Percentiles rank a stretch among this genome's conserved stretches.
These are phyloP conservation scores for Globisporangium mamillatum DNA, from an alignment of 352 stramenopile genomes.

Conservation along the genomic window DNA sequence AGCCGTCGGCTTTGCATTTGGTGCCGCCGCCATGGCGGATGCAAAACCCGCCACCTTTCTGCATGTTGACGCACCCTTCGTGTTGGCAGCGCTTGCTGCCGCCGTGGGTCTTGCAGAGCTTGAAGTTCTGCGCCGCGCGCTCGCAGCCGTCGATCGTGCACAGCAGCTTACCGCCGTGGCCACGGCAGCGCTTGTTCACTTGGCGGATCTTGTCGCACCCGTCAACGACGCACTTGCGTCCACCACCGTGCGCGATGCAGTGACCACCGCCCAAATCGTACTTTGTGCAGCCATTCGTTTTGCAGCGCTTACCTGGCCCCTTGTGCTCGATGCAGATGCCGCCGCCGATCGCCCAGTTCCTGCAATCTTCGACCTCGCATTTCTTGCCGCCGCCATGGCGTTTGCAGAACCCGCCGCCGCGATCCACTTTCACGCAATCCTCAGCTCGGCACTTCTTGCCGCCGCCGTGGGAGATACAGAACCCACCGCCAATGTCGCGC, in stretches of 20 bases:
- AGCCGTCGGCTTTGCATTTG: slow-evolving; percentile 68
- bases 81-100: slow-evolving; percentile 66
- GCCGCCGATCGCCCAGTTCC: slow-evolving; percentile 78
- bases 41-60: slow-evolving; percentile 81
- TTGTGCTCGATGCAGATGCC: slow-evolving; percentile 79
- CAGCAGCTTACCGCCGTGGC: slow-evolving; percentile 76
- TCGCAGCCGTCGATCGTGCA: slow-evolving; percentile 81
- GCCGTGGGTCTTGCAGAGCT: slow-evolving; percentile 82
- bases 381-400: slow-evolving; percentile 85
- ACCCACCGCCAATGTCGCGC: slow-evolving; percentile 82
- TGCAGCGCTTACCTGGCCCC: slow-evolving; percentile 73
- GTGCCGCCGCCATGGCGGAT: slow-evolving; percentile 82
- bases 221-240: slow-evolving; percentile 78
- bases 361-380: slow-evolving; percentile 70
- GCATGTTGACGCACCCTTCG: slow-evolving; percentile 80
- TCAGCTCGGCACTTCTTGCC: slow-evolving; percentile 78
- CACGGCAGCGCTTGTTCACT: slow-evolving; percentile 80
- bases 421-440: slow-evolving; percentile 78
- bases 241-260: slow-evolving; percentile 84
- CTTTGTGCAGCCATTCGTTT: slow-evolving; percentile 75
- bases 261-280: slow-evolving; percentile 80
- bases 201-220: slow-evolving; percentile 86
- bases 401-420: slow-evolving; percentile 78
- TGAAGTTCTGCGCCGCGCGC: slow-evolving; percentile 74
- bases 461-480: slow-evolving; percentile 84